A percentile compares a stretch with the other conserved stretches of the same genome.
Evolutionary conservation across 2,329 filamentous ascomycete species (phyloP).

Genomic region (Pseudogymnoascus sp.): DNA sequence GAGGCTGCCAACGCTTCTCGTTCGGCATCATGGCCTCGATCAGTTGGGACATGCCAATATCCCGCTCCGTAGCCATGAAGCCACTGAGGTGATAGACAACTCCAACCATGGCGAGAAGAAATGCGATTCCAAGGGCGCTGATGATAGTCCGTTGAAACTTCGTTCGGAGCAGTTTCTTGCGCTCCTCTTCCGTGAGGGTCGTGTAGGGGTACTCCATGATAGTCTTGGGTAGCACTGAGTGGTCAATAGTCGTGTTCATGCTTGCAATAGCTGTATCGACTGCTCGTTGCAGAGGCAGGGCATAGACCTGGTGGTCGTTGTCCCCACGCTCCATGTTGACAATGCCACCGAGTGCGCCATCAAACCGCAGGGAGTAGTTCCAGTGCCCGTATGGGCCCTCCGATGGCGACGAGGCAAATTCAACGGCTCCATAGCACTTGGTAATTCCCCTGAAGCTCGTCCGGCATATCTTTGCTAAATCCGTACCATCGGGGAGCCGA

Average conservation of each 20-base stretch:
- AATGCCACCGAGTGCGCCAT: slow-evolving; percentile 58
- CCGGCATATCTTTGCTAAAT: slow-evolving; percentile 55
- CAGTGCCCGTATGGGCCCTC: slow-evolving; percentile 61
- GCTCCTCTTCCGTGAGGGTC: slow-evolving; percentile 58
- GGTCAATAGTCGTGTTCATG: slow-evolving; percentile 38
- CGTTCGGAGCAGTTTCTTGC: slow-evolving; percentile 55
- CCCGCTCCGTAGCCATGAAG: slow-evolving; percentile 75
- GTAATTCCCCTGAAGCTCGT: slow-evolving; percentile 60
- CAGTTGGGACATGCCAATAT: slow-evolving; percentile 78
- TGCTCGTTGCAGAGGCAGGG: slow-evolving; percentile 70
- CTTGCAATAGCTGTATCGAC: slow-evolving; percentile 66
- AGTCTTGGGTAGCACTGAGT: slow-evolving; percentile 34
- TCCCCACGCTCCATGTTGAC: slow-evolving; percentile 56
- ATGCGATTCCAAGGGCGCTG: slow-evolving; percentile 68
- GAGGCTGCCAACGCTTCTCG: slow-evolving; percentile 63
- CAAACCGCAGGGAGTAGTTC: slow-evolving; percentile 81
- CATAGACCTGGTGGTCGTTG: slow-evolving; percentile 72
- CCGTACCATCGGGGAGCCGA: slow-evolving; percentile 45
- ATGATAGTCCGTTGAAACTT: slow-evolving; percentile 67
- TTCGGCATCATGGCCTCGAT: slow-evolving; percentile 90
- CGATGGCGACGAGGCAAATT: slow-evolving; percentile 66
- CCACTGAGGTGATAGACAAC: slow-evolving; percentile 83
- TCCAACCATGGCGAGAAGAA: slow-evolving; percentile 72
- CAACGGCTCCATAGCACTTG: slow-evolving; percentile 63
- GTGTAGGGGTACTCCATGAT: slow-evolving; percentile 73